A percentile compares a stretch with the other conserved stretches of the same genome.
phyloP scores from a whole-genome alignment of 148 eudicot genomes.

The Nyssa sinensis region DNA sequence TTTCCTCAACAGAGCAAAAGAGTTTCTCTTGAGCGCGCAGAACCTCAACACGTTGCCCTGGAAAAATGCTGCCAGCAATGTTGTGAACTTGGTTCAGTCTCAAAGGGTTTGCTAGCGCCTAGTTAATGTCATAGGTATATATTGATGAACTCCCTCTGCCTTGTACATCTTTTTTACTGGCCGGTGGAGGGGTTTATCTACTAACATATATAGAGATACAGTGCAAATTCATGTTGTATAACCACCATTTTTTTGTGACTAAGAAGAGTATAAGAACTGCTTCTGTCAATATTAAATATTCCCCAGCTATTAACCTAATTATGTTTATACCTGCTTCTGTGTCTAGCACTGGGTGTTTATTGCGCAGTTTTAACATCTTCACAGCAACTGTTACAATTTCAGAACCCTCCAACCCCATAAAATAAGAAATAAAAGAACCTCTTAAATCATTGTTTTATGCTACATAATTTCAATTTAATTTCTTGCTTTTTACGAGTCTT shows the following conservation, averaged over 20 bases:
- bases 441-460: too few relatives aligned
- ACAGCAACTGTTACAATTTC: too few relatives aligned
- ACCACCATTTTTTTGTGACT: background rate
- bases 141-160: background rate
- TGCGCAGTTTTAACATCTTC: too few relatives aligned
- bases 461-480: too few relatives aligned
- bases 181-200: background rate
- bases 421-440: too few relatives aligned
- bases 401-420: too few relatives aligned
- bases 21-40: conserved; percentile 12
- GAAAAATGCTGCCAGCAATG: conserved; percentile 22
- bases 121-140: background rate
- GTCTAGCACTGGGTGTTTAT: too few relatives aligned
- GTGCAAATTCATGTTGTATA: background rate
- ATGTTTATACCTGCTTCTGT: too few relatives aligned
- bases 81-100: conserved; percentile 22
- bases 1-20: conserved; percentile 21
- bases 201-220: background rate
- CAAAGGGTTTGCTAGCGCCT: background rate
- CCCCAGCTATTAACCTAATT: too few relatives aligned
- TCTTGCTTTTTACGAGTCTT: too few relatives aligned
- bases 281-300: background rate
- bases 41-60: conserved; percentile 18
- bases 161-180: background rate
- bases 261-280: background rate